phyloP scores from a whole-genome alignment of 2,329 filamentous ascomycete species.

The Trichophyton rubrum region DNA sequence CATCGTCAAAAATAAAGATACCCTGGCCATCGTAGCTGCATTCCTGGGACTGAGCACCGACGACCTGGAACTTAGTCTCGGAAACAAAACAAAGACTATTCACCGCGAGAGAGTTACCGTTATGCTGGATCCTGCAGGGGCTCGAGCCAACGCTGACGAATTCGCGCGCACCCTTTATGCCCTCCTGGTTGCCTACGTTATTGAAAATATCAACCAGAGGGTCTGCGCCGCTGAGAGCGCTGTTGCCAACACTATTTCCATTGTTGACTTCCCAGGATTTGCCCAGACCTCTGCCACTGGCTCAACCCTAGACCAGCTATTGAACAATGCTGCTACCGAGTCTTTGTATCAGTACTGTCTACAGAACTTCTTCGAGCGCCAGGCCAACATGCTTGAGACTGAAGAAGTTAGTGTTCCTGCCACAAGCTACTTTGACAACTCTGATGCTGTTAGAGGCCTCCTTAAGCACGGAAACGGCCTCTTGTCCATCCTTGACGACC shows the following conservation, averaged over 20 bases:
- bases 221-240: slow-evolving; percentile 78
- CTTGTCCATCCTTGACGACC: slow-evolving; percentile 88
- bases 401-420: slow-evolving; percentile 84
- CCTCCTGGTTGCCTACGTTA: slow-evolving; percentile 81
- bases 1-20: slow-evolving; percentile 85
- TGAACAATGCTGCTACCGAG: slow-evolving; percentile 90
- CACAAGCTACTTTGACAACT: slow-evolving; percentile 96
- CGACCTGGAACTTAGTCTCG: slow-evolving; percentile 76
- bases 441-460: slow-evolving; percentile 80
- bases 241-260: slow-evolving; percentile 84
- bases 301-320: slow-evolving; percentile 77
- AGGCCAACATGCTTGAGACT: slow-evolving; percentile 82
- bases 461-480: slow-evolving; percentile 88
- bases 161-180: slow-evolving; percentile 88
- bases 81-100: slow-evolving; percentile 94
- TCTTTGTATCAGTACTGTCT: slow-evolving; percentile 85
- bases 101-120: slow-evolving; percentile 95
- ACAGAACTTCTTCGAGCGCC: slow-evolving; percentile 91
- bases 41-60: slow-evolving; percentile 75
- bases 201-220: slow-evolving; percentile 82
- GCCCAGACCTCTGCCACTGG: slow-evolving; percentile 70
- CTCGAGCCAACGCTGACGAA: slow-evolving; percentile 84
- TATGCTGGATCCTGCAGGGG: slow-evolving; percentile 87
- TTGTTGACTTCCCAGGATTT: slow-evolving; percentile 95
- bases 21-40: slow-evolving; percentile 73